Evolutionary conservation across 2,329 filamentous ascomycete genomes (phyloP).

Genomic region (Claviceps quebecensis): DNA sequence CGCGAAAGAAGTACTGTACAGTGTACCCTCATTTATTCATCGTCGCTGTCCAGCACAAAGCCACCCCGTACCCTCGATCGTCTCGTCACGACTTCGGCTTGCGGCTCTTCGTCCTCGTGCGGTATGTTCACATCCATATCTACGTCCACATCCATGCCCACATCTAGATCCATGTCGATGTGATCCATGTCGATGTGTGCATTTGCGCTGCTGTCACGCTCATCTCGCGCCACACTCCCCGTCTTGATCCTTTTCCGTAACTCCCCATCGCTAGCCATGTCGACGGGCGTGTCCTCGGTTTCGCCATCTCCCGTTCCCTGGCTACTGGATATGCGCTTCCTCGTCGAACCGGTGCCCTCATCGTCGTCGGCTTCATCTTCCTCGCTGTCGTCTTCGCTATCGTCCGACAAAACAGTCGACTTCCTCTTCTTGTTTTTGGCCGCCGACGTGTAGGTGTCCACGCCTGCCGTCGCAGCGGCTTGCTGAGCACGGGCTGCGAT

Average conservation of each 20-base stretch:
- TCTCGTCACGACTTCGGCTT: constrained; percentile 17
- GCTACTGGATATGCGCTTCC: constrained; percentile 4
- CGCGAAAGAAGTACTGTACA: neutral
- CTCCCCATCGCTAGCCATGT: constrained; percentile 19
- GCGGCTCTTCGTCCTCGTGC: constrained; percentile 9
- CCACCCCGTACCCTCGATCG: constrained; percentile 35
- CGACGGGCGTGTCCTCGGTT: constrained; percentile 16
- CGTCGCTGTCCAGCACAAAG: constrained; percentile 46
- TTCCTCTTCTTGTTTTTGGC: constrained; percentile 18
- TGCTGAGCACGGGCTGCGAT: constrained; percentile 40
- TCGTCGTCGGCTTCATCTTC: constrained; percentile 16
- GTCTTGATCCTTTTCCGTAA: constrained; percentile 24
- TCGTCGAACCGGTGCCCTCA: constrained; percentile 9
- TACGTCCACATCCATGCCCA: constrained; percentile 9
- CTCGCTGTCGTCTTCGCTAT: constrained; percentile 6
- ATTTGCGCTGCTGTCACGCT: constrained; percentile 10
- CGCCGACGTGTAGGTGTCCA: constrained; percentile 3
- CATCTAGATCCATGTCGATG: constrained; percentile 12
- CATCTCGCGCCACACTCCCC: constrained; percentile 9
- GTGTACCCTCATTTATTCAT: constrained; percentile 19
- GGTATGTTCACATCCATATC: constrained; percentile 15
- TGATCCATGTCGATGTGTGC: constrained; percentile 12
- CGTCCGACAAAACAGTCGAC: constrained; percentile 12
- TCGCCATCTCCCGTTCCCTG: constrained; percentile 10
- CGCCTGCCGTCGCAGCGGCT: constrained; percentile 15